Conservation (phyloP, 2,329 filamentous ascomycete species). For the Fusarium tanahbumbuense region DNA sequence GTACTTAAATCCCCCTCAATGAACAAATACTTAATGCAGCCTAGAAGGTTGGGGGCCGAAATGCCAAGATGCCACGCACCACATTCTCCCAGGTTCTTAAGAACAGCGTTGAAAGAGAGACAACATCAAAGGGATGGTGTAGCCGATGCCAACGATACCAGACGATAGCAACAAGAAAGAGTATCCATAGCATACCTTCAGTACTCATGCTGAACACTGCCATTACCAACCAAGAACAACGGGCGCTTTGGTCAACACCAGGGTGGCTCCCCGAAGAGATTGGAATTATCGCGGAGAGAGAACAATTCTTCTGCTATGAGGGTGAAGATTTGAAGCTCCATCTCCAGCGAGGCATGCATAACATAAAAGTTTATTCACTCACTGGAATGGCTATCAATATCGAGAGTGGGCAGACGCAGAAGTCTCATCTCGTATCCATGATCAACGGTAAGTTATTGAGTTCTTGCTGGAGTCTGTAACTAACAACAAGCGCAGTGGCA, state of each 20-base stretch:
- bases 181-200: conserved; percentile 81
- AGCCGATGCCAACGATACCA: conserved; percentile 91
- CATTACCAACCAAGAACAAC: conserved; percentile 76
- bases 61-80: conserved; percentile 63
- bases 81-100: conserved; percentile 95
- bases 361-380: conserved; percentile 89
- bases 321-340: conserved; percentile 88
- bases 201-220: conserved; percentile 92
- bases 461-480: not conserved
- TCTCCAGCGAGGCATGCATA: conserved; percentile 80
- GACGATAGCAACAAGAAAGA: conserved; percentile 85
- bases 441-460: conserved; percentile 73
- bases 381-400: conserved; percentile 92
- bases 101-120: conserved; percentile 88
- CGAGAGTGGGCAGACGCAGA: conserved; percentile 84
- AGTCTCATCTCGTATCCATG: conserved; percentile 90
- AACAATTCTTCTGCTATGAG: conserved; percentile 95
- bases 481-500: conserved; percentile 62
- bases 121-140: conserved; percentile 92
- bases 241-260: conserved; percentile 86
- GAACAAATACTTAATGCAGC: conserved; percentile 11
- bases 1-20: conserved; percentile 14
- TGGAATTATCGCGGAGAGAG: conserved; percentile 88
- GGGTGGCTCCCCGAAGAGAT: conserved; percentile 96
- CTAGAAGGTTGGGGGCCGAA: conserved; percentile 62